Conservation (phyloP, 139 green algal species). For the Ulvella scutata region DNA sequence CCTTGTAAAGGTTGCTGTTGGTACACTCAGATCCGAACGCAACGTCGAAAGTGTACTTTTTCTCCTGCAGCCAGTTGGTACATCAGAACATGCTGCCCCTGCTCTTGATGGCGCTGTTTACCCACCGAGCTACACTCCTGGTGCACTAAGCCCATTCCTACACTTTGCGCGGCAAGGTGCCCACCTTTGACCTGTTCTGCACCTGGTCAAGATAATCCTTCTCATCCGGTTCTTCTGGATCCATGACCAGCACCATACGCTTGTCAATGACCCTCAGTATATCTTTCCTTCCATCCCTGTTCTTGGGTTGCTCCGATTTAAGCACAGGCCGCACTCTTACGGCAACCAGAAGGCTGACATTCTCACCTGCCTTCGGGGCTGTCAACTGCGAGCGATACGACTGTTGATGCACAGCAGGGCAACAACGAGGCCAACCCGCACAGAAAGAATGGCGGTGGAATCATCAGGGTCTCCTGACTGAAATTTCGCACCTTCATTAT, state of each 20-base stretch:
- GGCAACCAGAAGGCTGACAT: conserved; percentile 31
- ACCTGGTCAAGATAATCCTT: conserved; percentile 56
- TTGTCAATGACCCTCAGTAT: conserved; percentile 44
- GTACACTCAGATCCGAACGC: conserved; percentile 26
- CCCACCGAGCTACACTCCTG: no score
- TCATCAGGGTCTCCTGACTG: no score
- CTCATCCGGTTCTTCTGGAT: conserved; percentile 49
- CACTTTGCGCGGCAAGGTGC: neutral
- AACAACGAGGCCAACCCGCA: no score
- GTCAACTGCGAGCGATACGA: neutral
- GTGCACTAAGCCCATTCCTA: no score
- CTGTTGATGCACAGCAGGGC: no score
- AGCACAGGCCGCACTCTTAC: conserved; percentile 44
- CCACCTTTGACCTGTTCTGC: conserved; percentile 36
- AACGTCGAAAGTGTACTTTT: conserved; percentile 62
- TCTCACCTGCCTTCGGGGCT: neutral
- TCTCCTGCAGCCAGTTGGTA: conserved; percentile 37
- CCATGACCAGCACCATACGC: conserved; percentile 47
- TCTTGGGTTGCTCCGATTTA: conserved; percentile 15
- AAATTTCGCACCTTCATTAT: no score
- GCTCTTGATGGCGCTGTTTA: no score
- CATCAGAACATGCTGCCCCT: no score
- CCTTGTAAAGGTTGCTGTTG: conserved; percentile 57
- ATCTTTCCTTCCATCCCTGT: conserved; percentile 20
- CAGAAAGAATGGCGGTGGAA: no score